Evolutionary conservation across 2,329 filamentous ascomycete genomes (phyloP), one percentile per base, ranked within the genome.

Genomic region (Xylaria sp.): DNA sequence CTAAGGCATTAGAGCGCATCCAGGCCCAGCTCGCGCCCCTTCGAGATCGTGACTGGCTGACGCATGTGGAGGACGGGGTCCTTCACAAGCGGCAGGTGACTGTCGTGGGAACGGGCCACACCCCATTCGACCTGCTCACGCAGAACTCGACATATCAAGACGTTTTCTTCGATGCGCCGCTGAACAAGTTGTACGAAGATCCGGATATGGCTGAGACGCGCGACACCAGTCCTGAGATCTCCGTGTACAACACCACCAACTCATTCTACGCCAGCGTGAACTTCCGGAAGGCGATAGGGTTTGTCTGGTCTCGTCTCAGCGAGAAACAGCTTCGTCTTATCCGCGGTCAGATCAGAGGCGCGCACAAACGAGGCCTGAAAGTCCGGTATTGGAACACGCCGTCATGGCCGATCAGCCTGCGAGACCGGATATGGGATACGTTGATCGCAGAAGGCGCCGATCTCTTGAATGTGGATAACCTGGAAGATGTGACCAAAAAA

Each of bases 71-170:
- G 23, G 76, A 84, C 53, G 78, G 76, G 13, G 69, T 74, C 13
- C 69, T 88, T 2, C 71, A 81, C 44, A 69, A 74, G 19, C 76
- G 87, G 0, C 83, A 85, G 0, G 73, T 91, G 42, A 91, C 87
- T 0, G 81, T 91, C 1, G 85, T 91, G 1, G 86, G 82, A 1
- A 89, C 86, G 1, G 88, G 89, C 10, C 82, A 83, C 63, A 80
- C 83, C 0, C 83, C 81, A 0, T 86, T 87, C 66, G 78, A 83
- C 57, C 68, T 80, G 7, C 67, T 89, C 8, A 73, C 78, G 2
- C 70, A 74, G n/a, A 83, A 83, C 66, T 65, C 73, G 4, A 82
- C 79, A 1, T 79, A 83, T 62, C 77, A 84, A 35, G 84, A 89
- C 70, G 75, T 84, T 57, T 88, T 88, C 72, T 86, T 85, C 68